A percentile compares a stretch with the other conserved stretches of the same genome.
Conservation (phyloP, 202 grass and related monocot species). For the Musa balbisiana region DNA sequence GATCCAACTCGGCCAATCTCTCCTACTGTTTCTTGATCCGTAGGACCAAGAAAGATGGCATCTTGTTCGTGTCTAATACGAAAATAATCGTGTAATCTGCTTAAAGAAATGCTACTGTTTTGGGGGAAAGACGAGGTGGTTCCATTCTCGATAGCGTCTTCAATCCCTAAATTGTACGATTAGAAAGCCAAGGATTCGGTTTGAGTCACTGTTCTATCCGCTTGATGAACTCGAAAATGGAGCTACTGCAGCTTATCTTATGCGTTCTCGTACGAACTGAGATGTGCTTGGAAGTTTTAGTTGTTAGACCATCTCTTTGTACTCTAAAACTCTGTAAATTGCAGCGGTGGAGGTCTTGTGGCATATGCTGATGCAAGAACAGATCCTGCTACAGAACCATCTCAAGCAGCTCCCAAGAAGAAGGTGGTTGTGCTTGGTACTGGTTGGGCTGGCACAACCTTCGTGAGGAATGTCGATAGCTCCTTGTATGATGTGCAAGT, state of each 20-base stretch:
- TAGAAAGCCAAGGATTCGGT: too few relatives aligned
- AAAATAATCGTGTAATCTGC: too few relatives aligned
- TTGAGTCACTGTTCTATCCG: too few relatives aligned
- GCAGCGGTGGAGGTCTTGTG: slow-evolving; percentile 70
- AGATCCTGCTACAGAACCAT: slow-evolving; percentile 27
- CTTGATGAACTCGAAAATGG: too few relatives aligned
- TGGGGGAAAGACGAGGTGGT: neutral
- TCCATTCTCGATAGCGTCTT: neutral
- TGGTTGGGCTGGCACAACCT: slow-evolving; percentile 83
- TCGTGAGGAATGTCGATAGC: slow-evolving; percentile 67
- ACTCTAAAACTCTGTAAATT: slow-evolving; percentile 4
- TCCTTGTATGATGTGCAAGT: slow-evolving; percentile 76
- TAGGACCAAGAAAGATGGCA: neutral
- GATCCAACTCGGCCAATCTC: neutral
- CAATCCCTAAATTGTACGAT: too few relatives aligned
- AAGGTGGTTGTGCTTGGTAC: slow-evolving; percentile 84
- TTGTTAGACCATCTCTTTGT: neutral
- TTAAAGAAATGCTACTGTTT: too few relatives aligned
- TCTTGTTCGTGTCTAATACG: neutral
- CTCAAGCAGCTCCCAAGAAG: slow-evolving; percentile 47
- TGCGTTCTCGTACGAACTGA: too few relatives aligned
- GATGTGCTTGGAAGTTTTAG: neutral
- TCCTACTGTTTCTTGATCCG: neutral
- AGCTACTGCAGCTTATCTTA: too few relatives aligned
- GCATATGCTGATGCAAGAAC: slow-evolving; percentile 68